Conservation (phyloP, 257 asterid genomes). For the Knoxia roxburghii region DNA sequence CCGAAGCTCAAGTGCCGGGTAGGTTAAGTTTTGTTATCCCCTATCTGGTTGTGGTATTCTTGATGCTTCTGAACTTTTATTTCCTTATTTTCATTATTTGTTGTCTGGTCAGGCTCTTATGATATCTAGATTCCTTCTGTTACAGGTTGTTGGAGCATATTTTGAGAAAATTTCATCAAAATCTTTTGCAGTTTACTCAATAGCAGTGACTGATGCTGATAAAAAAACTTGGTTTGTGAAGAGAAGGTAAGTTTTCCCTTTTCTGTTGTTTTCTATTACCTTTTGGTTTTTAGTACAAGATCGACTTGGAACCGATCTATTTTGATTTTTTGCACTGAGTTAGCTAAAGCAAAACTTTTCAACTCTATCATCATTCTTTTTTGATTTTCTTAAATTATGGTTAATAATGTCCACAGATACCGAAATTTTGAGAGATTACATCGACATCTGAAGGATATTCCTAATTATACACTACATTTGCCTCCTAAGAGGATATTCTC, state of each 20-base stretch:
- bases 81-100: constrained; percentile 9
- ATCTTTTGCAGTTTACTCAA: constrained; percentile 93
- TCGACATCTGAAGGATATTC: constrained; percentile 86
- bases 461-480: constrained; percentile 85
- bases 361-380: not conserved
- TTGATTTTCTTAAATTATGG: constrained; percentile 14
- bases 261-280: not conserved
- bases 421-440: constrained; percentile 97
- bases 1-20: constrained; percentile 93
- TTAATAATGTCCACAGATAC: constrained; percentile 47
- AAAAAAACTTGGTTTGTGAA: constrained; percentile 86
- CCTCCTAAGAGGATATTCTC: constrained; percentile 99
- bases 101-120: constrained; percentile 18
- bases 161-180: constrained; percentile 89
- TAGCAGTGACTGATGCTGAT: constrained; percentile 78
- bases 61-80: not conserved
- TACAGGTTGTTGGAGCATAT: constrained; percentile 92
- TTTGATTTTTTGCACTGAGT: not conserved
- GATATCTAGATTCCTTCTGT: constrained; percentile 25
- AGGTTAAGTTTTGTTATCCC: constrained; percentile 23
- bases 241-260: constrained; percentile 54
- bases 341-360: not conserved
- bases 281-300: not conserved
- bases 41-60: constrained; percentile 5
- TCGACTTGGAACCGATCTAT: not conserved